Base-by-base conservation (phyloP, 768 basidiomycete species). In the Hygrocybe coccinea region DNA sequence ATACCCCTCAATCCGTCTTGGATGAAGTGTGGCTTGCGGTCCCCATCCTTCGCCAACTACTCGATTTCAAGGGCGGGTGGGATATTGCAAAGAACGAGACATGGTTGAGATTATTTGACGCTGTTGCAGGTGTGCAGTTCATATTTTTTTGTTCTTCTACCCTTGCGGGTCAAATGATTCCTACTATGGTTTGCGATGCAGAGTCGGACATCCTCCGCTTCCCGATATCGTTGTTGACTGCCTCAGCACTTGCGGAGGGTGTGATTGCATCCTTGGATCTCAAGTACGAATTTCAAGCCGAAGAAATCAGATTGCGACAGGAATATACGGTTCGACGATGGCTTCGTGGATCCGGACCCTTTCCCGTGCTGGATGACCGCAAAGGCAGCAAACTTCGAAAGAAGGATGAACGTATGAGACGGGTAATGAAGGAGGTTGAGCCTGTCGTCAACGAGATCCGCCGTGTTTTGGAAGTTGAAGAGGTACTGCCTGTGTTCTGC, bases 11-110 rank as follows among this genome's bases (percentile, higher is more conserved):
- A 34, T 77, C 77, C 0, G 64, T 85, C 21, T 59, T 87, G 56
- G 78, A 82, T 52, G 83, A 87, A 56, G 60, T 87, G 1, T 85
- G 82, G 82, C 55, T 64, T 25, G 80, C 81, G 6, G 69, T 83
- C 5, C 79, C 84, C 0, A 75, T 77, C 0, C 69, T 87, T 14
- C 78, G 77, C 2, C 60, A 65, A 21, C 69, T 79, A 7, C 63
- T 80, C 17, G 61, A 67, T 12, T 72, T 70, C 46, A 65, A 69
- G 5, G 68, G 69, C 6, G 76, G 79, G 4, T 84, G 84, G 83
- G 65, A 71, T 35, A 60, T 64, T 11, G 74, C 77, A 6, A 73
- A 76, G 62, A 59, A 70, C 29, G 71, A 76, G 54, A 71, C 77
- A 1, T 87, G 85, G 86, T 63, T 69, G 5, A 65, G 64, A 43